These are phyloP conservation scores for Auxenochlorella protothecoides DNA, from an alignment of 139 green algal genomes.

Conservation along the genomic window DNA sequence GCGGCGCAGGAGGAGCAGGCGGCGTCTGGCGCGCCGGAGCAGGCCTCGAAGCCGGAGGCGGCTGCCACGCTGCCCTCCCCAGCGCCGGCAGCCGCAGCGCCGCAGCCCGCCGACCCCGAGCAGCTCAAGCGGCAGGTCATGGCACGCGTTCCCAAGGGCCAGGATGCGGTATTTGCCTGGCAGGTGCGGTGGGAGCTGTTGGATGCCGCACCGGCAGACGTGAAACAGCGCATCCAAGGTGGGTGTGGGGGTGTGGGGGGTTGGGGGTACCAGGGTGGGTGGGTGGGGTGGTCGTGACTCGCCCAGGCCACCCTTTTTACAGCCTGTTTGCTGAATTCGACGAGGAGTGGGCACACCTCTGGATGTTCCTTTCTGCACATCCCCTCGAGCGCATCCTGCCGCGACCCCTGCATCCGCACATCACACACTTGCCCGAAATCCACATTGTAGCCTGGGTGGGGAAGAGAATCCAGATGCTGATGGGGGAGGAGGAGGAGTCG, in stretches of 20 bases:
- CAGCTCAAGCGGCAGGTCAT: conserved; percentile 47
- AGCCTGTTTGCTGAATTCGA: too few relatives aligned
- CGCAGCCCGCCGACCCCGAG: background rate
- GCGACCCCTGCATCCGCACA: too few relatives aligned
- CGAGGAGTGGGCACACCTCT: too few relatives aligned
- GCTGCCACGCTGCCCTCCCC: background rate
- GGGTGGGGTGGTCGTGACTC: background rate
- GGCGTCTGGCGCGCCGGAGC: background rate
- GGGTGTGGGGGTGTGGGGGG: background rate
- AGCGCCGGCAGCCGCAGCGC: background rate
- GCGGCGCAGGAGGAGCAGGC: conserved; percentile 8
- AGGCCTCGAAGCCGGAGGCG: background rate
- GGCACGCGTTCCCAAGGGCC: conserved; percentile 60
- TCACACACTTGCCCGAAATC: too few relatives aligned
- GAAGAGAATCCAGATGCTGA: conserved; percentile 61
- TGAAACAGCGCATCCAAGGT: conserved; percentile 31
- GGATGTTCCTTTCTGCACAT: too few relatives aligned
- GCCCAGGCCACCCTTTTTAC: too few relatives aligned
- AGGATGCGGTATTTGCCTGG: conserved; percentile 57
- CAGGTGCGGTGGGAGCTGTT: conserved; percentile 66
- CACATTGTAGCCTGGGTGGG: conserved; percentile 50
- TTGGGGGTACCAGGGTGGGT: background rate
- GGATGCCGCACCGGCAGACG: conserved; percentile 24
- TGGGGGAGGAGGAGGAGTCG: conserved; percentile 54
- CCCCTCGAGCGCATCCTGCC: too few relatives aligned